Conservation (phyloP, 352 stramenopile species). For the Aphanomyces stellatus region DNA sequence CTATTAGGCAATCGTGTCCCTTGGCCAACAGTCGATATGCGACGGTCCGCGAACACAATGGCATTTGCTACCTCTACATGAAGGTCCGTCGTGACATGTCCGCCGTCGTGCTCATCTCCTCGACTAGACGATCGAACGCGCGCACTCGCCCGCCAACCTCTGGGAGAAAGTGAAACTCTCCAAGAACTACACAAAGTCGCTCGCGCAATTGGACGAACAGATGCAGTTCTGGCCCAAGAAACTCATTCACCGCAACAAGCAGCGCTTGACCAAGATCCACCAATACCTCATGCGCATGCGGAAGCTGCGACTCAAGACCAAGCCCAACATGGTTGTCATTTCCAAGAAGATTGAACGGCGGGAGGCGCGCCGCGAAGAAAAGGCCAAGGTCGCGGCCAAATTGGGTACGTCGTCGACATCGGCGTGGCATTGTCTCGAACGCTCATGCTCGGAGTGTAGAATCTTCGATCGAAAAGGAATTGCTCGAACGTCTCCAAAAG, state of each 20-base stretch:
- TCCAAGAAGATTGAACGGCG: conserved; percentile 95
- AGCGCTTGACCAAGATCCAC: conserved; percentile 98
- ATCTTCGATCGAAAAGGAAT: conserved; percentile 93
- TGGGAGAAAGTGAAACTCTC: conserved; percentile 98
- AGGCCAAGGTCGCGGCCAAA: conserved; percentile 93
- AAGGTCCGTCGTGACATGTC: conserved; percentile 42
- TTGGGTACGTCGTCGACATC: conserved; percentile 63
- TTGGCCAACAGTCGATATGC: conserved; percentile 98
- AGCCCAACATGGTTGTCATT: conserved; percentile 89
- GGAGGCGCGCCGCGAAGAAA: conserved; percentile 94
- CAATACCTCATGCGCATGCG: conserved; percentile 99
- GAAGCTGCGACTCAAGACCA: conserved; percentile 94
- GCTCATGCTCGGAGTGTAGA: neutral
- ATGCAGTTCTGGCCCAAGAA: conserved; percentile 98
- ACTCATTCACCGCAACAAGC: conserved; percentile 97
- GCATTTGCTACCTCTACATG: conserved; percentile 94
- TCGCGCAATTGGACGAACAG: conserved; percentile 92
- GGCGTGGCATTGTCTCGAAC: neutral
- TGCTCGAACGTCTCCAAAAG: conserved; percentile 95
- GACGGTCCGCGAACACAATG: conserved; percentile 96
- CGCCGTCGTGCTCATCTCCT: neutral
- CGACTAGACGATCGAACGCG: conserved; percentile 90
- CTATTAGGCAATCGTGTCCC: conserved; percentile 65
- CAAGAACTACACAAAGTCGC: conserved; percentile 95
- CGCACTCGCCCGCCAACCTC: conserved; percentile 96